A percentile compares a stretch with the other conserved stretches of the same genome.
Evolutionary conservation across 768 basidiomycete species (phyloP).

Genomic region (Leccinum pellstonianum): DNA sequence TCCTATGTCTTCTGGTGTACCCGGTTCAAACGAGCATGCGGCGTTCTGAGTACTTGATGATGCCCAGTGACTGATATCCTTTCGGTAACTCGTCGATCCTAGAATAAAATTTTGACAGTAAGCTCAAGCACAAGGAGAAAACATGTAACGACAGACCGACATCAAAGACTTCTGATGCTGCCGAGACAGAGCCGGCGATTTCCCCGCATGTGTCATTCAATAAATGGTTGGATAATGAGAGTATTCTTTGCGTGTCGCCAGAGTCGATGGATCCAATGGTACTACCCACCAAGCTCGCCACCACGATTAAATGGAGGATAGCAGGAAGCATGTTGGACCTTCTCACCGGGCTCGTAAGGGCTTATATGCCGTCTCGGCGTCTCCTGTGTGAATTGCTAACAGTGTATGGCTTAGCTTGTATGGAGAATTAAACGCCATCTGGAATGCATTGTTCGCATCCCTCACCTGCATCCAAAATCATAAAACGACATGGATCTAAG

Average conservation of each 20-base stretch:
- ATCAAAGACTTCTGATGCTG: background rate
- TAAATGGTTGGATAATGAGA: background rate
- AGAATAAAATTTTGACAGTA: background rate
- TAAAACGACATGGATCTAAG: too few relatives aligned
- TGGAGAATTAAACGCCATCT: background rate
- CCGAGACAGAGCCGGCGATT: background rate
- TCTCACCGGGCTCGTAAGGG: background rate
- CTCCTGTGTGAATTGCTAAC: background rate
- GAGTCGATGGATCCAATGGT: background rate
- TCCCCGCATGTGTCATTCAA: background rate
- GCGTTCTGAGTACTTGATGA: slow-evolving; percentile 46
- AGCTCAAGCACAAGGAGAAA: background rate
- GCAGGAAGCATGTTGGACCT: background rate
- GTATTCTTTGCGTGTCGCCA: background rate
- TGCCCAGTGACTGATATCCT: slow-evolving; percentile 43
- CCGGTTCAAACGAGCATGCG: slow-evolving; percentile 59
- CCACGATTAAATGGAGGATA: background rate
- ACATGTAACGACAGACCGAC: background rate
- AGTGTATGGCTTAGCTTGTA: background rate
- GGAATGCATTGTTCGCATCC: too few relatives aligned
- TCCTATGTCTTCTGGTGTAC: slow-evolving; percentile 49
- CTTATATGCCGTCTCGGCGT: background rate
- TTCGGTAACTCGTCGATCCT: background rate
- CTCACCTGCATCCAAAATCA: background rate
- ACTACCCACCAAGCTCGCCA: background rate